These are phyloP conservation scores for Chlamydomonas reinhardtii DNA, from an alignment of 163 green algal species.

Conservation along the genomic window DNA sequence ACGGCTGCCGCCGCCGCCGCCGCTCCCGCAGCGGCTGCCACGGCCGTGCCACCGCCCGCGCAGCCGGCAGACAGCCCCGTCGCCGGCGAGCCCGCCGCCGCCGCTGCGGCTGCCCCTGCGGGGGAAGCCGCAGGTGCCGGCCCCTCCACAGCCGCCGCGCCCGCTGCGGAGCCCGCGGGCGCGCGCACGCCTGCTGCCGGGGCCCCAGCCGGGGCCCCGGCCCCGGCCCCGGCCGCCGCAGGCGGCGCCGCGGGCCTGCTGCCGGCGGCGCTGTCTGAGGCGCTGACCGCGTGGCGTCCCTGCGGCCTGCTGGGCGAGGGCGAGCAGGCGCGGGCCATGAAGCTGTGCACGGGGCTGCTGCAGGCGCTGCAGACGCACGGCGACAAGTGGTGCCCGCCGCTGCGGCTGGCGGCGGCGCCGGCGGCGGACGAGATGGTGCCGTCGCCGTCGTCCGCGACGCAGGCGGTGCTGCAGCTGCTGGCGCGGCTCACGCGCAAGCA, in stretches of 20 bases:
- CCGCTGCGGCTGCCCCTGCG: neutral
- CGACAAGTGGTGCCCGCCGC: conserved; percentile 57
- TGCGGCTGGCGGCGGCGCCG: conserved; percentile 29
- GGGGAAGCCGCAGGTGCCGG: neutral
- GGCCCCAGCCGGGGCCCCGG: neutral
- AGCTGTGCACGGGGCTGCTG: conserved; percentile 78
- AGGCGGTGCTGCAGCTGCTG: conserved; percentile 84
- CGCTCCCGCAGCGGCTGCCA: conserved; percentile 3
- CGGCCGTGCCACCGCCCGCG: neutral
- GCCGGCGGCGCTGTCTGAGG: conserved; percentile 46
- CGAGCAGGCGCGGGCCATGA: conserved; percentile 71
- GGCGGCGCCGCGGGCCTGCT: neutral
- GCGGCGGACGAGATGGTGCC: conserved; percentile 50
- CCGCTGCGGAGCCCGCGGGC: conserved; percentile 9
- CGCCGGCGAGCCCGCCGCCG: neutral
- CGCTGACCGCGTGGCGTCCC: conserved; percentile 52
- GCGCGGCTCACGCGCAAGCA: conserved; percentile 79
- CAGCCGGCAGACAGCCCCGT: too few relatives aligned
- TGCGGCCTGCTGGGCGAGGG: conserved; percentile 76
- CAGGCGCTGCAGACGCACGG: conserved; percentile 71
- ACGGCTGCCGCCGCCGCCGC: conserved; percentile 6
- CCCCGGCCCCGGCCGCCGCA: neutral
- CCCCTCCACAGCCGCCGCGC: neutral
- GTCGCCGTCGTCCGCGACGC: conserved; percentile 70
- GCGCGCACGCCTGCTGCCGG: neutral